Percentiles rank a stretch among this genome's conserved stretches.
These are phyloP conservation scores for Waitea zeae DNA, from an alignment of 1,284 basidiomycete genomes.

Conservation along the genomic window DNA sequence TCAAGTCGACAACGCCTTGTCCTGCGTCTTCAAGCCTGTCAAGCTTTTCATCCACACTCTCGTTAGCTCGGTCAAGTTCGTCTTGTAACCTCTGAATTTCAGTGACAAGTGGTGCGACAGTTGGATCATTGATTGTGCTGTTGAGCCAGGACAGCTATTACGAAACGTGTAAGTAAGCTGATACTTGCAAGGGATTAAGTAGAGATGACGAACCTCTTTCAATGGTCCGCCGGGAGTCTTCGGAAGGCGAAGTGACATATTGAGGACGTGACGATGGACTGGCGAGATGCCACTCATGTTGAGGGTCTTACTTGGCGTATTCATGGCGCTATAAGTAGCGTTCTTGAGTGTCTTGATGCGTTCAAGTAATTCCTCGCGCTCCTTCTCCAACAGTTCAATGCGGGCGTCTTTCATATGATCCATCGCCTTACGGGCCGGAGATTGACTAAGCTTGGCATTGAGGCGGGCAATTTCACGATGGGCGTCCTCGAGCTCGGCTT, in stretches of 20 bases:
- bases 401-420: conserved; percentile 56
- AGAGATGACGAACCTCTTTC: conserved; percentile 38
- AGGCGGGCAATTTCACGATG: conserved; percentile 67
- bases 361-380: conserved; percentile 57
- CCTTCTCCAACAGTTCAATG: conserved; percentile 57
- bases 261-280: conserved; percentile 50
- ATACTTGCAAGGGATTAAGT: background rate
- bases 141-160: conserved; percentile 66
- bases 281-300: conserved; percentile 48
- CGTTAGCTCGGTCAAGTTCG: conserved; percentile 61
- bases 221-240: conserved; percentile 64
- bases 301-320: conserved; percentile 34
- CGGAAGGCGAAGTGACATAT: conserved; percentile 47
- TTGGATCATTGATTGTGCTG: conserved; percentile 29
- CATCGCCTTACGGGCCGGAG: conserved; percentile 57
- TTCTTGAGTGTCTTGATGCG: conserved; percentile 39
- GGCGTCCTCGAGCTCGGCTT: conserved; percentile 66
- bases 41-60: conserved; percentile 71
- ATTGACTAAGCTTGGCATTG: conserved; percentile 47
- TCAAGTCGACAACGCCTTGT: conserved; percentile 47
- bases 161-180: conserved; percentile 1
- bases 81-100: conserved; percentile 52
- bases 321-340: conserved; percentile 23
- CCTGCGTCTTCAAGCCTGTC: conserved; percentile 69
- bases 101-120: conserved; percentile 34